Base-by-base conservation (phyloP, 768 basidiomycete genomes). In the Lactifluus piperatus region DNA sequence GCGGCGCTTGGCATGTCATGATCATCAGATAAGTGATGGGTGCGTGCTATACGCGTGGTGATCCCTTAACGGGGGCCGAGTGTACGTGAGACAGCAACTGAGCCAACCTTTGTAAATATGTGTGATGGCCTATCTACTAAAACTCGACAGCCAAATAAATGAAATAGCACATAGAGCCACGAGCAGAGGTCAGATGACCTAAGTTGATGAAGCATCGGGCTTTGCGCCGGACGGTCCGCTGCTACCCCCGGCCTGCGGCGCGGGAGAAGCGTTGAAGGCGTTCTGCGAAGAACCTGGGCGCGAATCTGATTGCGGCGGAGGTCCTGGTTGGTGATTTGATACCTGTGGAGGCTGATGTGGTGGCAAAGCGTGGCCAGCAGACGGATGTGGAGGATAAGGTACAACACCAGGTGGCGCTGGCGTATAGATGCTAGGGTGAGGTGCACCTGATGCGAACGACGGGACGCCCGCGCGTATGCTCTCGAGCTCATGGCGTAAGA, bases 401-500 rank as follows among this genome's bases (percentile, higher is more conserved):
- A 77, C 68, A 30, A 75, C 71, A 14, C 59, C 63, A 27, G 77
- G 71, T 26, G 75, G 72, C n/a, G 68, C 70, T 54, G 68, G 67
- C 10, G 68, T 64, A 39, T 68, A 68, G 18, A 69, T 66, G 48
- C 67, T 66, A 14, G 68, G 67, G 18, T 65, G 68, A 62, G 79
- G 75, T 9, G 72, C 79, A 49, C 75, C 72, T 22, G 80, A 72
- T 59, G 76, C 72, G 66, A 82, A 84, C 2, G 77, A 70, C 30
- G 70, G 68, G 39, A 73, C 75, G 44, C 83, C 85, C 67, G 83
- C 78, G 51, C 85, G 86, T 56, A 80, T 58, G 59, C 70, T 70
- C 24, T 83, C 88, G 50, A 90, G 68, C 70, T 94, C 91, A 65
- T 86, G 84, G 67, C 88, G 79, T 58, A 93, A 72, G 71, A 83